Percentiles rank a stretch among this genome's conserved stretches.
Evolutionary conservation across 1,284 basidiomycete species (phyloP).

Genomic region (Pseudomicrostroma phylloplanum): DNA sequence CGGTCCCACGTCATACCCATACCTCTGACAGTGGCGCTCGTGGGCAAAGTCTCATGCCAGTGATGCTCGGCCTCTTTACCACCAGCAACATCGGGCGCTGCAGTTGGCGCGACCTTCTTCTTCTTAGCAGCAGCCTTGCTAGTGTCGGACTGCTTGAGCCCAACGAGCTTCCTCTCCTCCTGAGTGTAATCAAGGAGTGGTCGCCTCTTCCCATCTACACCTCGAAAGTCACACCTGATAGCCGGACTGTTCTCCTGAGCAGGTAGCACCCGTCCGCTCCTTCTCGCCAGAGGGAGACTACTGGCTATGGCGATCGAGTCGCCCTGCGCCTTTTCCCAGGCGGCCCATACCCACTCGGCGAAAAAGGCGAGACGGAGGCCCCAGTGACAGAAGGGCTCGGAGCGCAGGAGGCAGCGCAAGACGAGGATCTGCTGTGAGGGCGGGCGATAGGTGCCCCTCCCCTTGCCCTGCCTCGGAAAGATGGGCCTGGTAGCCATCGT

Average conservation of each 20-base stretch:
- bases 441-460: not conserved
- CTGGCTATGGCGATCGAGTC: not conserved
- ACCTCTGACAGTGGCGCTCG: slow-evolving; percentile 10
- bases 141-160: slow-evolving; percentile 8
- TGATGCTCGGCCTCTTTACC: slow-evolving; percentile 13
- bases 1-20: slow-evolving; percentile 16
- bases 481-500: slow-evolving; percentile 8
- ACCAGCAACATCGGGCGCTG: slow-evolving; percentile 11
- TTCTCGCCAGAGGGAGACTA: not conserved
- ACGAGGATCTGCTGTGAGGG: slow-evolving; percentile 30
- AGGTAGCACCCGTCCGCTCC: not conserved
- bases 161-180: not conserved
- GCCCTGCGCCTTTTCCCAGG: slow-evolving; percentile 21
- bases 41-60: slow-evolving; percentile 15
- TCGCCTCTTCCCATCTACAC: slow-evolving; percentile 30
- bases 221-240: slow-evolving; percentile 35
- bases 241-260: slow-evolving; percentile 14
- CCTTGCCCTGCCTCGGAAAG: slow-evolving; percentile 20
- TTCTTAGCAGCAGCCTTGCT: not conserved
- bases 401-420: slow-evolving; percentile 36
- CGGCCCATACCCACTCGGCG: slow-evolving; percentile 36
- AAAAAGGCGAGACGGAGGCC: slow-evolving; percentile 40
- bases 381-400: slow-evolving; percentile 46
- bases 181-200: slow-evolving; percentile 1
- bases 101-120: not conserved